Base-by-base conservation (phyloP, 352 stramenopile species). In the Phytophthora palmivora region DNA sequence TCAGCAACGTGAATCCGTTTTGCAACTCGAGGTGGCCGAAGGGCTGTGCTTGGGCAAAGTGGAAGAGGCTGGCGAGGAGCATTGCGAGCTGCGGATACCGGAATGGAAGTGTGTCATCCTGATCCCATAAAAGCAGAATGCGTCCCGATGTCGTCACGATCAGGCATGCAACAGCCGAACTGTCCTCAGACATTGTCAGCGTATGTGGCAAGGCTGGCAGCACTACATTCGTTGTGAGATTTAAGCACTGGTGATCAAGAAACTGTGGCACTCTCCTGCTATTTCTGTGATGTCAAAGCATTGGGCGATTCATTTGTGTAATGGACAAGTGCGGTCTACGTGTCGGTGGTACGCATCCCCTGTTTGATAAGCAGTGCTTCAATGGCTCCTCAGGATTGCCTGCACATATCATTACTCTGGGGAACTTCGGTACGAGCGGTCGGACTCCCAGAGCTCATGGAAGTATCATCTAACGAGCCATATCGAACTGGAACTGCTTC, bases 11-110 rank as follows among this genome's bases (percentile, higher is more conserved):
- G 51, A 71, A 65, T n/a, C 74, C 76, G 22, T 68, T 74, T 15
- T 56, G 48, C 15, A 87, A 49, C 39, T 84, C 62, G 9, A 88
- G 41, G 19, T 76, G 63, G 9, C 49, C 64, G 30, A 76, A 84
- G 2, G 60, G 32, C 50, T 81, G 66, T 3, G 53, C 41, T 18
- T 78, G 63, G 0, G 72, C 70, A 45, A 87, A 90, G 47, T 90
- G 74, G 18, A 87, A 63, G n/a, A 88, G 67, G 30, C 76, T 88
- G 39, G 78, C 77, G 6, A 90, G 58, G 16, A 90, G 56, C 53
- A 87, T 58, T 3, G 60, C 64, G 22, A 90, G 74, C 39, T 77
- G 76, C 14, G 62, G 21, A 50, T 73, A 79, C 5, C 53, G 72
- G 43, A 87, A 73, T 8, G 78, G 76, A 9, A 87, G 63, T 26